Base-by-base conservation (phyloP, 2,329 filamentous ascomycete genomes). In the Fusarium udum region DNA sequence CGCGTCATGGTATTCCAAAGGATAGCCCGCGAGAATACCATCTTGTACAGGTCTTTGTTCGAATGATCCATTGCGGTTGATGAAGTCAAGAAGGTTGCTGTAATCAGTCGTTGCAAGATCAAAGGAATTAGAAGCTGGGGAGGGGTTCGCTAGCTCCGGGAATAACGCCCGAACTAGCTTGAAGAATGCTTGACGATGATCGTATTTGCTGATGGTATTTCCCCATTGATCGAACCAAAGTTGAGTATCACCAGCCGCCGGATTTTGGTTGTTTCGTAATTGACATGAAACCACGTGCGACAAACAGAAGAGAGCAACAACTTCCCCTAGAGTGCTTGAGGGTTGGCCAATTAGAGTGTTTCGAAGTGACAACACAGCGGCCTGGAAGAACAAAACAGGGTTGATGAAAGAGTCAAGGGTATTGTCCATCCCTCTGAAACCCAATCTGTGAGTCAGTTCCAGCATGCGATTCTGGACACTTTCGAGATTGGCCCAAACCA, bases 51-150 rank as follows among this genome's bases (percentile, higher is more conserved):
- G 26, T 26, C 26, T 26, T 26, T 26, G 26, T 26, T 26, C 26
- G 26, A 26, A 26, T 26, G 26, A 26, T 26, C 26, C 26, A 26
- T 26, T 26, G 26, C 26, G 26, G 6, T 26, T 26, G 26, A 20
- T 10, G 9, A 7, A 13, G 10, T 16, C 8, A 1, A 13, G 6
- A 18, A 13, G 2, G 8, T 10, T 7, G n/a, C 1, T 24, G 18
- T 16, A 9, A 11, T 16, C 13, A 1, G 2, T 0, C 4, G 12
- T 31, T n/a, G 1, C 20, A n/a, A 26, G 20, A 9, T 16, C 26
- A 0, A n/a, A 0, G 1, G 16, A 48, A 2, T 6, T 31, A 3
- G 6, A 34, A 24, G 24, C 3, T 1, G 7, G 3, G 24, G 45
- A 1, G 10, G 5, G 18, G 4, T 28, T 28, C 26, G 26, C 6